These are phyloP conservation scores for Lecanicillium sp. DNA, from an alignment of 2,329 filamentous ascomycete species.

Conservation along the genomic window DNA sequence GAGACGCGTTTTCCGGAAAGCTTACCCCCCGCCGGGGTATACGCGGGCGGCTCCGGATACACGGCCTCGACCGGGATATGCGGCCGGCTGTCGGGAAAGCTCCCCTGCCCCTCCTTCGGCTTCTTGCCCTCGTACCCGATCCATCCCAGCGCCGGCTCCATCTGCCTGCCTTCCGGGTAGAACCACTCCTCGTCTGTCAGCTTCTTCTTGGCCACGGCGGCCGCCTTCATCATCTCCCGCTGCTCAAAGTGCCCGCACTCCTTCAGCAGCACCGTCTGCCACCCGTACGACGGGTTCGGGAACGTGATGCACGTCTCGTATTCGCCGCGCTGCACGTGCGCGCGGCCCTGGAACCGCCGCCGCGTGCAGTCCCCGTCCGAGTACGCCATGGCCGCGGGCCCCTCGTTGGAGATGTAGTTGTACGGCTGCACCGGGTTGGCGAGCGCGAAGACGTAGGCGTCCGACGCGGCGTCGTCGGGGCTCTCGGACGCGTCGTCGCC, in stretches of 20 bases:
- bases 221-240: not conserved
- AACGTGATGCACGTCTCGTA: not conserved
- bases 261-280: not conserved
- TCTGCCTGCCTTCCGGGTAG: not conserved
- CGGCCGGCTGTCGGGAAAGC: too few relatives aligned
- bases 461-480: not conserved
- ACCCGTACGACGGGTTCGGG: not conserved
- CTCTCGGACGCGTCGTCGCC: not conserved
- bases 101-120: too few relatives aligned
- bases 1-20: too few relatives aligned
- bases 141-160: not conserved
- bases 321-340: not conserved
- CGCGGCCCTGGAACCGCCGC: not conserved
- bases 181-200: not conserved
- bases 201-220: not conserved
- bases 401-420: not conserved
- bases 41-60: too few relatives aligned
- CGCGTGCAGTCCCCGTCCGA: not conserved
- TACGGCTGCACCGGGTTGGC: not conserved
- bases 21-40: too few relatives aligned
- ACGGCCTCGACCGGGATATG: too few relatives aligned
- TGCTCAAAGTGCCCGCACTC: not conserved
- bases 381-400: not conserved
- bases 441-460: not conserved
- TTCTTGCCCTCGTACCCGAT: not conserved